Evolutionary conservation across 345 rosid species (phyloP), one percentile per base, ranked within the genome.

Genomic region (Gossypium anomalum): DNA sequence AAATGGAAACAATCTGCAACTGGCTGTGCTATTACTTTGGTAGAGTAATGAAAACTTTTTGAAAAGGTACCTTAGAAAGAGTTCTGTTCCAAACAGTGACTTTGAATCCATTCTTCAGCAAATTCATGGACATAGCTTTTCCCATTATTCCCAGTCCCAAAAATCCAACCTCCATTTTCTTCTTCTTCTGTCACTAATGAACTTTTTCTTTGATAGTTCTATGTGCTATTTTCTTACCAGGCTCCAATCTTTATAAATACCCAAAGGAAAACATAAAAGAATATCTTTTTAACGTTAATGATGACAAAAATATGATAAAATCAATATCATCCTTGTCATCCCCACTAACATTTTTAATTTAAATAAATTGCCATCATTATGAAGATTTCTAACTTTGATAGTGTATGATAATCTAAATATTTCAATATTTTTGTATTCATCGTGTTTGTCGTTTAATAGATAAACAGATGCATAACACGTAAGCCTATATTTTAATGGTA

Each of bases 141-240:
- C 98, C 98, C 98, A 94, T 94, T 67, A 94, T 94, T 34, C 98
- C 98, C 74, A 94, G 60, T 25, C 98, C 98, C 82, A 94, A 80
- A 81, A 94, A 91, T 44, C 97, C 98, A 9, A 94, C 86, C 76
- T 94, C 97, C 98, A 94, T 94, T 73, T 83, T 80, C 70, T 59
- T 20, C 56, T 60, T 83, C 75, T 57, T 72, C 51, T 20, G 27
- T 74, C 61, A 4, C 66, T 15, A 20, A 58, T 45, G 10, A 53
- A 29, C 61, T 53, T 34, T 52, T 29, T n/a, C 49, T 29, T 20
- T 70, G 0, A 7, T 10, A 38, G 51, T 38, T 34, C 51, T 34
- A 49, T 51, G 38, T 9, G 22, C 1, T 9, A 47, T 34, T 45
- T 15, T 15, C 71, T 15, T 9, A 16, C 23, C 58, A 48, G 56